These are phyloP conservation scores for Schizochytrium sp. DNA, from an alignment of 108 stramenopile genomes.

Conservation along the genomic window DNA sequence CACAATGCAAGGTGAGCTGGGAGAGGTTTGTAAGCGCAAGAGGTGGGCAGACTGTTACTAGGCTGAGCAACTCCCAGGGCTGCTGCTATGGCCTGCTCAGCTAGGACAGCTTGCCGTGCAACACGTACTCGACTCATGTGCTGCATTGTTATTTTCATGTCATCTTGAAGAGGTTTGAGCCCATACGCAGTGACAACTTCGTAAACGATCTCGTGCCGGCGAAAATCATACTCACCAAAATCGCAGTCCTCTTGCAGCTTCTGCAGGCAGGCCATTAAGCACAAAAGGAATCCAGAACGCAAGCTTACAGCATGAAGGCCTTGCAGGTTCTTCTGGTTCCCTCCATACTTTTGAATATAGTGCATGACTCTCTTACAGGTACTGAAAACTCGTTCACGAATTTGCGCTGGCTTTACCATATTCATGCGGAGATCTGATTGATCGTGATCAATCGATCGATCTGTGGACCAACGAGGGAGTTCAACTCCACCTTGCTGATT, in stretches of 20 bases:
- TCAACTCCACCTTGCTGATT: background rate
- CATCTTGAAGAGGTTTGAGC: background rate
- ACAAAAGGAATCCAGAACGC: background rate
- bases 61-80: background rate
- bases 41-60: background rate
- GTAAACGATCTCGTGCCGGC: background rate
- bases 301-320: conserved; percentile 23
- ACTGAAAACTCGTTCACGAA: background rate
- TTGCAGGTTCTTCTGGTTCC: background rate
- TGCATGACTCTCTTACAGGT: background rate
- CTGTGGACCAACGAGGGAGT: background rate
- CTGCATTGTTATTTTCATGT: conserved; percentile 20
- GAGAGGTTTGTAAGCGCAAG: background rate
- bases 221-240: background rate
- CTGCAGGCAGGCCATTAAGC: background rate
- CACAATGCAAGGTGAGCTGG: background rate
- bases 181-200: background rate
- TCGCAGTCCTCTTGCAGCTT: background rate
- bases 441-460: background rate
- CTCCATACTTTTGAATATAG: background rate
- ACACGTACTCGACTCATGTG: conserved; percentile 16
- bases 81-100: conserved; percentile 12
- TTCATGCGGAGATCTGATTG: background rate
- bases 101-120: conserved; percentile 18
- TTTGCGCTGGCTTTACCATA: background rate